These are phyloP conservation scores for Eragrostis nindensis DNA, from an alignment of 176 grass and related monocot genomes.

Conservation along the genomic window DNA sequence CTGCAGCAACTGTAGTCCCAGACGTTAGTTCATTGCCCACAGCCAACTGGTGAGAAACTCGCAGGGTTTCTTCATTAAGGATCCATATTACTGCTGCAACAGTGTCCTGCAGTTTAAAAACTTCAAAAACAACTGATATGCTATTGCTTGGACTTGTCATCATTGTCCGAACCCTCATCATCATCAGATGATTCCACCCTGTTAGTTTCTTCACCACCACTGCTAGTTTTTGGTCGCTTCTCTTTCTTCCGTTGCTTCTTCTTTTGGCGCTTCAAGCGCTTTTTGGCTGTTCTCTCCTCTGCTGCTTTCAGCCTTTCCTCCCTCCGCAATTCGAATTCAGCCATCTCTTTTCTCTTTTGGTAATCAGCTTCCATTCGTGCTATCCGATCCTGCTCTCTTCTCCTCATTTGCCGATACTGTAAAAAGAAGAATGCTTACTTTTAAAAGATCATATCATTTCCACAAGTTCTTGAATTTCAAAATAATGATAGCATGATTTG, in stretches of 20 bases:
- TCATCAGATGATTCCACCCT: conserved; percentile 55
- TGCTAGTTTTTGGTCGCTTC: conserved; percentile 50
- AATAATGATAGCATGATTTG: conserved; percentile 5
- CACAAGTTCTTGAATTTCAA: conserved; percentile 5
- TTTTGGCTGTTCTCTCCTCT: conserved; percentile 88
- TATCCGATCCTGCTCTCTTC: conserved; percentile 84
- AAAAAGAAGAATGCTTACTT: conserved; percentile 10
- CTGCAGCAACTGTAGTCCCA: background rate
- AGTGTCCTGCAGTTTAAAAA: background rate
- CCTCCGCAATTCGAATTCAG: conserved; percentile 78
- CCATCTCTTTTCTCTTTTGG: conserved; percentile 65
- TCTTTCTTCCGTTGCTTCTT: conserved; percentile 83
- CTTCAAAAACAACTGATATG: background rate
- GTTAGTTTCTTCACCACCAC: conserved; percentile 41
- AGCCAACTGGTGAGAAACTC: background rate
- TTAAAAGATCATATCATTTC: background rate
- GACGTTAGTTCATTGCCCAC: conserved; percentile 17
- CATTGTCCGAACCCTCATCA: conserved; percentile 50
- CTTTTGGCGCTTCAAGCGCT: conserved; percentile 83
- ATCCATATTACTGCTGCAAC: background rate
- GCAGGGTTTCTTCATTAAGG: background rate
- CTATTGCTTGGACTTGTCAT: conserved; percentile 46
- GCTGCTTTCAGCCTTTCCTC: conserved; percentile 89
- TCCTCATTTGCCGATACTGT: conserved; percentile 99
- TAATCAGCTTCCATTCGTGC: conserved; percentile 83